Percentiles rank a stretch among this genome's conserved stretches.
Evolutionary conservation across 2,329 filamentous ascomycete genomes (phyloP).

Genomic region (Akanthomyces muscarius): DNA sequence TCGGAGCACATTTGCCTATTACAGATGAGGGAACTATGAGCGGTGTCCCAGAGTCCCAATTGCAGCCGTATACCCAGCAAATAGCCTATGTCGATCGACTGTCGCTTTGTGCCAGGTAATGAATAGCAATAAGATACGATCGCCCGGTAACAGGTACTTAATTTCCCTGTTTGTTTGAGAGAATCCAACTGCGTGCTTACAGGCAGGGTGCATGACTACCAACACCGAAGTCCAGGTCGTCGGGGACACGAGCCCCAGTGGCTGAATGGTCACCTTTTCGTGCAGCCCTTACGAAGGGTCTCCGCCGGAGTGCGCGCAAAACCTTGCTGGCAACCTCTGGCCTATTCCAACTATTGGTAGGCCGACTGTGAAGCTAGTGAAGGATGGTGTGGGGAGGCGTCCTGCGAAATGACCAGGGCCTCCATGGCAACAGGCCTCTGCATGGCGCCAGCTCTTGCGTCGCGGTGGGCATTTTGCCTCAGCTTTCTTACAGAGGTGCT

Average conservation of each 20-base stretch:
- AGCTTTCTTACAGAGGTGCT: neutral
- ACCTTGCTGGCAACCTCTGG: neutral
- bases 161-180: neutral
- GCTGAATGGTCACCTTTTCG: slow-evolving; percentile 1
- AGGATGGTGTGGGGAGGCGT: slow-evolving; percentile 7
- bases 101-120: neutral
- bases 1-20: too few relatives aligned
- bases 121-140: neutral
- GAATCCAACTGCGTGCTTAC: neutral
- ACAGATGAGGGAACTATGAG: too few relatives aligned
- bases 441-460: neutral
- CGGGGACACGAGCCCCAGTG: neutral
- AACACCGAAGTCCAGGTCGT: neutral
- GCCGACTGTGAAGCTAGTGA: neutral
- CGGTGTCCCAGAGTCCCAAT: too few relatives aligned
- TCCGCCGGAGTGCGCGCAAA: slow-evolving; percentile 1
- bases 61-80: neutral
- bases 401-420: neutral
- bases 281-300: slow-evolving; percentile 12
- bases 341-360: neutral
- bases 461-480: neutral
- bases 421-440: neutral
- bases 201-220: neutral
- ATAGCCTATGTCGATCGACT: neutral
- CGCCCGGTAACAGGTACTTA: slow-evolving; percentile 6